phyloP scores from a whole-genome alignment of 805 yeast genomes.

The Spathaspora sp. region DNA sequence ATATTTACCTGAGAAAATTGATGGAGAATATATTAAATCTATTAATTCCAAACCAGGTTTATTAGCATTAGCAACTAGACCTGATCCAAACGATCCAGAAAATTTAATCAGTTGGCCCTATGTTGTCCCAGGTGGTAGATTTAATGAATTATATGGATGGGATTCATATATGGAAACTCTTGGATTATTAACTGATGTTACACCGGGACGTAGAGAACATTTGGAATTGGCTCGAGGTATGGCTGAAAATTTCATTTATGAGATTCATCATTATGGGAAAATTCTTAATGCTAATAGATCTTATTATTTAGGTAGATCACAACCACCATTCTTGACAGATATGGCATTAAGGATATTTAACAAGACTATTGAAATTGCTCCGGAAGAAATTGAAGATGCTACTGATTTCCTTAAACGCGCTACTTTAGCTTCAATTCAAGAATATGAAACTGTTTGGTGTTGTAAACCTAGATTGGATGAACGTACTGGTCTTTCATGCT shows the following conservation, averaged over 20 bases:
- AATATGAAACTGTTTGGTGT: conserved; percentile 80
- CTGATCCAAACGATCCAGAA: conserved; percentile 49
- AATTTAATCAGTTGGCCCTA: conserved; percentile 71
- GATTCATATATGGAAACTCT: conserved; percentile 90
- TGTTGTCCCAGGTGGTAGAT: conserved; percentile 96
- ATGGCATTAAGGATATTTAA: conserved; percentile 73
- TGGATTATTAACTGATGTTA: conserved; percentile 66
- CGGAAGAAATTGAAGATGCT: conserved; percentile 36
- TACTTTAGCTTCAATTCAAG: conserved; percentile 76
- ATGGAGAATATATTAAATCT: conserved; percentile 73
- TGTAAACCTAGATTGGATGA: conserved; percentile 68
- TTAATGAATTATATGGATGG: conserved; percentile 97
- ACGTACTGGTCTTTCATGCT: conserved; percentile 77
- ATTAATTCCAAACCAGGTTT: conserved; percentile 83
- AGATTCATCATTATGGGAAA: conserved; percentile 86
- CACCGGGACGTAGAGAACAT: conserved; percentile 33
- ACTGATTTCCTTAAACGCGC: conserved; percentile 63
- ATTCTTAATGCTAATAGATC: conserved; percentile 91
- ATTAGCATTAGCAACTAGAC: conserved; percentile 71
- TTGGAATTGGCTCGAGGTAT: conserved; percentile 78
- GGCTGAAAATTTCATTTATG: conserved; percentile 89
- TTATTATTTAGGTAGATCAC: conserved; percentile 86
- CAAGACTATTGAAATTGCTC: conserved; percentile 47
- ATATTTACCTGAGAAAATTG: conserved; percentile 68
- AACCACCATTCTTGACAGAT: conserved; percentile 95